Evolutionary conservation across 805 yeast species (phyloP).

Genomic region (Saturnispora dispora): DNA sequence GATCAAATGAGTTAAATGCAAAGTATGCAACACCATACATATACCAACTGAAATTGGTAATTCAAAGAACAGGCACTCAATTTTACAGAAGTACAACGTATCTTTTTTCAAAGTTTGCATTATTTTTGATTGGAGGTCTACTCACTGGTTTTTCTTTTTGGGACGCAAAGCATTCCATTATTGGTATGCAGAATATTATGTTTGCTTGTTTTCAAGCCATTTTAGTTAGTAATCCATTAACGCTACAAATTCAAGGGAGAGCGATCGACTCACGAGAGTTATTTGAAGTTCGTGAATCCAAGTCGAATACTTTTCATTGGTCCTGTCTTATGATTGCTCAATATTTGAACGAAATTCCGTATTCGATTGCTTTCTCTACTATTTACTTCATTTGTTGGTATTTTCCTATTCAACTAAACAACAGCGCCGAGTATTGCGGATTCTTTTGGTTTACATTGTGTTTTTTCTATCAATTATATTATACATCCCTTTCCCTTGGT

Average conservation of each 20-base stretch:
- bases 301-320: slow-evolving; percentile 72
- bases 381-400: slow-evolving; percentile 36
- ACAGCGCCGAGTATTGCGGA: slow-evolving; percentile 36
- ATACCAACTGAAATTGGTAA: slow-evolving; percentile 29
- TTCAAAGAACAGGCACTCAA: slow-evolving; percentile 31
- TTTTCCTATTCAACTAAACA: slow-evolving; percentile 29
- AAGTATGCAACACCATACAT: slow-evolving; percentile 40
- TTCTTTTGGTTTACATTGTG: slow-evolving; percentile 31
- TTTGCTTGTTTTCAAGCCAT: slow-evolving; percentile 46
- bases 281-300: slow-evolving; percentile 61
- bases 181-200: slow-evolving; percentile 53
- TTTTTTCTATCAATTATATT: slow-evolving; percentile 37
- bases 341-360: slow-evolving; percentile 53
- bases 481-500: slow-evolving; percentile 44
- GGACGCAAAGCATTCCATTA: slow-evolving; percentile 41
- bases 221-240: slow-evolving; percentile 47
- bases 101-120: slow-evolving; percentile 45
- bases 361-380: slow-evolving; percentile 40
- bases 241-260: slow-evolving; percentile 55
- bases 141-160: slow-evolving; percentile 64
- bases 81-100: slow-evolving; percentile 54
- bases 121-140: slow-evolving; percentile 33
- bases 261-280: slow-evolving; percentile 55
- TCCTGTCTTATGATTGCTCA: slow-evolving; percentile 47
- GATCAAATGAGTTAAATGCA: slow-evolving; percentile 12